Conservation (phyloP, 495 filamentous ascomycete species). For the Haplographium delicatum region DNA sequence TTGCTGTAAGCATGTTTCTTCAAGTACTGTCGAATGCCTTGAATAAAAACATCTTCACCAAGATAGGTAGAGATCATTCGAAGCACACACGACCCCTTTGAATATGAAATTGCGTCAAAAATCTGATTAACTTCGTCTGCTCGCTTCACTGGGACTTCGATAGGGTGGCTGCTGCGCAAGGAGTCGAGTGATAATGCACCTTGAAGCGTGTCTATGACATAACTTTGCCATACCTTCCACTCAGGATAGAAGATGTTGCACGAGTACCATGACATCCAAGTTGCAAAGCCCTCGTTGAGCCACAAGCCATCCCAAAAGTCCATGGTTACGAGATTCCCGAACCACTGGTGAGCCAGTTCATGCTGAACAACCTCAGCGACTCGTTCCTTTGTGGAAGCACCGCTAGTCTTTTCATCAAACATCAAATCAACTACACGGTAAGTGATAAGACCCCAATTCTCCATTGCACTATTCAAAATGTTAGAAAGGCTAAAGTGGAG, state of each 20-base stretch:
- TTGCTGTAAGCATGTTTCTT: constrained; percentile 92
- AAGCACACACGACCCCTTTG: constrained; percentile 91
- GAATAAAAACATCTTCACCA: constrained; percentile 88
- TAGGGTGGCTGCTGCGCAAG: constrained; percentile 89
- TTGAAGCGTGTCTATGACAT: constrained; percentile 87
- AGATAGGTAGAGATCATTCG: constrained; percentile 97
- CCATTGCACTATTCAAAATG: no score
- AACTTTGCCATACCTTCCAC: constrained; percentile 98
- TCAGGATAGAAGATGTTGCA: constrained; percentile 89
- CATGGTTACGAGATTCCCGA: constrained; percentile 98
- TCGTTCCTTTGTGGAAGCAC: constrained; percentile 87
- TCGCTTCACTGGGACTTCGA: constrained; percentile 80
- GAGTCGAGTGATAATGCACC: constrained; percentile 84
- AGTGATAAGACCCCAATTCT: constrained; percentile 97
- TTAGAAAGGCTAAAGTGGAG: no score
- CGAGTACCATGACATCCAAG: constrained; percentile 71
- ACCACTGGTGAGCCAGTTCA: constrained; percentile 96
- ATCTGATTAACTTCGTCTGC: constrained; percentile 98
- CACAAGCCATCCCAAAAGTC: constrained; percentile 99
- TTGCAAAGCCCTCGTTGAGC: constrained; percentile 98
- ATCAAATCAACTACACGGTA: constrained; percentile 90
- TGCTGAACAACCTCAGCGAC: constrained; percentile 95
- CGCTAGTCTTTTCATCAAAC: constrained; percentile 85
- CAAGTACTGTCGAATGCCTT: constrained; percentile 86
- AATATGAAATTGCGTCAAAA: constrained; percentile 97